Evolutionary conservation across 495 filamentous ascomycete genomes (phyloP).

Genomic region (Neurospora tetrasperma): DNA sequence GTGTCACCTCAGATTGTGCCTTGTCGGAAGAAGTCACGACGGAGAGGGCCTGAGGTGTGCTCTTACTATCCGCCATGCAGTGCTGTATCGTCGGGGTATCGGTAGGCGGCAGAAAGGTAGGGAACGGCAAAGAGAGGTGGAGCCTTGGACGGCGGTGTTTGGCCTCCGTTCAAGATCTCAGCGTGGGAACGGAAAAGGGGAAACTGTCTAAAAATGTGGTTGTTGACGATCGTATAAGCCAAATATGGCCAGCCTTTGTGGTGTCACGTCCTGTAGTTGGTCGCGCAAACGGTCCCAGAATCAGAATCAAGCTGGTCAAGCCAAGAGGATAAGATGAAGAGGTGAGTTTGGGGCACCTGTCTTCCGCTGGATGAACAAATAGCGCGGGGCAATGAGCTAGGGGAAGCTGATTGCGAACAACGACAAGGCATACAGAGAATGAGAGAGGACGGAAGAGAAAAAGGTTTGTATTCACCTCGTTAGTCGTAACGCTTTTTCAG

Average conservation of each 20-base stretch:
- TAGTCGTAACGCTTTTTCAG: neutral
- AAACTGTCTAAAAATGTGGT: constrained; percentile 8
- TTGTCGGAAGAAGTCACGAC: constrained; percentile 28
- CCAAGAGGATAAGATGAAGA: constrained; percentile 1
- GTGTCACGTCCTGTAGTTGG: constrained; percentile 16
- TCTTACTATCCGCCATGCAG: constrained; percentile 37
- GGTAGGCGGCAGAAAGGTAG: constrained; percentile 20
- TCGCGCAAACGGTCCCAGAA: constrained; percentile 6
- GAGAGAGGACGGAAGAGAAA: constrained; percentile 1
- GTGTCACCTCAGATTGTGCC: constrained; percentile 24
- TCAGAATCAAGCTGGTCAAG: constrained; percentile 3
- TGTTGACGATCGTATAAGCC: constrained; percentile 6
- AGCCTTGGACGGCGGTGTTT: constrained; percentile 17
- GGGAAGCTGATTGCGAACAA: constrained; percentile 16
- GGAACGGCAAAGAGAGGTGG: constrained; percentile 12
- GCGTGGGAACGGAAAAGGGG: neutral
- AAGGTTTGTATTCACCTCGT: neutral
- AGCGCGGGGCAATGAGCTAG: constrained; percentile 1
- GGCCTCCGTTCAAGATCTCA: constrained; percentile 4
- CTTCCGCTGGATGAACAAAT: neutral
- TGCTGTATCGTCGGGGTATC: constrained; percentile 14
- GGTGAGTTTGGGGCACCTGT: constrained; percentile 12
- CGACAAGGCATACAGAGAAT: constrained; percentile 8
- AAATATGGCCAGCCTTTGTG: neutral
- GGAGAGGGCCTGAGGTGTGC: constrained; percentile 26